phyloP scores from a whole-genome alignment of 208 protist species.

The Tetramitus jugosus region DNA sequence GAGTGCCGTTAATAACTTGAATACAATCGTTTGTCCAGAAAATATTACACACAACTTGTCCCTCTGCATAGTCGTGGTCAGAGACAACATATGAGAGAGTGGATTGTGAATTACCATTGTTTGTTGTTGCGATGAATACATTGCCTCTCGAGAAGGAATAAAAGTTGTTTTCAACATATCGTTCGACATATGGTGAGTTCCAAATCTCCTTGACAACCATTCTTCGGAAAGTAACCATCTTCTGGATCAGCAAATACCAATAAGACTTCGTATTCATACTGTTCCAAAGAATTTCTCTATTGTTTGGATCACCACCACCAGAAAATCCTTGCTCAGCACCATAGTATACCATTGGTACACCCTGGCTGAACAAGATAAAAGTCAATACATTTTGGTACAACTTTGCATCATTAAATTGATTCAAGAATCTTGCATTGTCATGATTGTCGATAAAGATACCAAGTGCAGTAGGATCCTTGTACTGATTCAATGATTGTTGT shows the following conservation, averaged over 20 bases:
- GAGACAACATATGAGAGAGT: constrained; percentile 33
- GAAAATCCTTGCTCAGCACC: constrained; percentile 52
- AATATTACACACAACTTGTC: constrained; percentile 41
- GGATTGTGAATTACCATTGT: constrained; percentile 32
- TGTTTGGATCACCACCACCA: constrained; percentile 45
- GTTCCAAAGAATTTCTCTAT: constrained; percentile 44
- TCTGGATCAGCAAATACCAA: constrained; percentile 41
- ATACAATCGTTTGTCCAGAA: constrained; percentile 38
- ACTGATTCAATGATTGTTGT: background rate
- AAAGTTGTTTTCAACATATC: constrained; percentile 48
- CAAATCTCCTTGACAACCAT: background rate
- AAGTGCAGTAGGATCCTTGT: background rate
- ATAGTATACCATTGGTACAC: constrained; percentile 63
- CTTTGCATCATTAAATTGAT: background rate
- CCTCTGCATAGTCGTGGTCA: constrained; percentile 43
- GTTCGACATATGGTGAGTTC: constrained; percentile 34
- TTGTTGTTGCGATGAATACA: constrained; percentile 43
- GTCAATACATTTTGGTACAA: constrained; percentile 22
- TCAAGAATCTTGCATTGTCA: constrained; percentile 42
- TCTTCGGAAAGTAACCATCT: constrained; percentile 22
- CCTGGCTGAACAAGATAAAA: constrained; percentile 5
- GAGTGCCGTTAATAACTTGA: constrained; percentile 26
- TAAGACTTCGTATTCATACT: constrained; percentile 10
- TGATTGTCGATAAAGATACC: constrained; percentile 46
- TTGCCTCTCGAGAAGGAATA: constrained; percentile 48